Evolutionary conservation across 345 rosid genomes (phyloP).

Genomic region (Leavenworthia alabamica): DNA sequence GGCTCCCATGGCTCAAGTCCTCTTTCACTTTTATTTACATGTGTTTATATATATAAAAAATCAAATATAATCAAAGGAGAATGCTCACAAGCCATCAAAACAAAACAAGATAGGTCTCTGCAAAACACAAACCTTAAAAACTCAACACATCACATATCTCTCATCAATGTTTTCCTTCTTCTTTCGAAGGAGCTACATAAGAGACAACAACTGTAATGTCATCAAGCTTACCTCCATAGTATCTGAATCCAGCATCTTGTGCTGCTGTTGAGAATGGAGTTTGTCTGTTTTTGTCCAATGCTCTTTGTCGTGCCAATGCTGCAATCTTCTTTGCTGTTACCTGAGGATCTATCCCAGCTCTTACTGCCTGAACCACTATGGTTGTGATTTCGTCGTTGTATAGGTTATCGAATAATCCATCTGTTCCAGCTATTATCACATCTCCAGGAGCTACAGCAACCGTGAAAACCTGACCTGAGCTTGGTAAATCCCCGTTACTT

Average conservation of each 20-base stretch:
- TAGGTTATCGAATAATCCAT: constrained; percentile 90
- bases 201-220: constrained; percentile 98
- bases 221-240: constrained; percentile 98
- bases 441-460: constrained; percentile 91
- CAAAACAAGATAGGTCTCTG: constrained; percentile 14
- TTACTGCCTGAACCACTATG: constrained; percentile 83
- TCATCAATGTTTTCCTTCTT: constrained; percentile 14
- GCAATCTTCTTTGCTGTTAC: constrained; percentile 97
- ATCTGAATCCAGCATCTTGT: constrained; percentile 94
- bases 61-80: constrained; percentile 21
- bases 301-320: constrained; percentile 91
- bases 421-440: constrained; percentile 83
- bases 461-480: constrained; percentile 87
- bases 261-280: constrained; percentile 99
- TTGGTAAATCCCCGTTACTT: constrained; percentile 77
- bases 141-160: constrained; percentile 20
- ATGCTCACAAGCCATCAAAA: constrained; percentile 24
- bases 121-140: constrained; percentile 13
- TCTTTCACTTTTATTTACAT: no score
- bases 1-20: no score
- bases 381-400: constrained; percentile 97
- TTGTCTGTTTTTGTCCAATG: constrained; percentile 84
- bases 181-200: constrained; percentile 45
- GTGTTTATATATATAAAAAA: no score
- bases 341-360: constrained; percentile 84